These are phyloP conservation scores for Penicillium longicatenatum DNA, from an alignment of 495 filamentous ascomycete genomes.

Conservation along the genomic window DNA sequence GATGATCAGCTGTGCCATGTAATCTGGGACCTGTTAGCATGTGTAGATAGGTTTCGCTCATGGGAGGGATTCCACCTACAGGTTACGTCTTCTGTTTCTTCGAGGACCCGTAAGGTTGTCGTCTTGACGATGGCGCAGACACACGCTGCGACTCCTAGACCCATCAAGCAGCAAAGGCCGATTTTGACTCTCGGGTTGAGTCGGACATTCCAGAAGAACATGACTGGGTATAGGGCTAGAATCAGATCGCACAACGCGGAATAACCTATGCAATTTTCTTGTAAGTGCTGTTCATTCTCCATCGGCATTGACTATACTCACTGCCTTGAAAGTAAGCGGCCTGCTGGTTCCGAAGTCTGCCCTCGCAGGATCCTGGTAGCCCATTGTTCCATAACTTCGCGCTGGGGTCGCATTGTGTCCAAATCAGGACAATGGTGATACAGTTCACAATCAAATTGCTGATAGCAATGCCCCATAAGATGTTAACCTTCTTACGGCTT, in stretches of 20 bases:
- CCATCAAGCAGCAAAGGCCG: constrained; percentile 40
- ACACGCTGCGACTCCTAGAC: constrained; percentile 34
- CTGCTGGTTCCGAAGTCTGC: constrained; percentile 11
- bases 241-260: constrained; percentile 19
- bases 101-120: constrained; percentile 8
- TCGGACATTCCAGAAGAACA: constrained; percentile 43
- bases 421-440: constrained; percentile 17
- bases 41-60: neutral
- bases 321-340: constrained; percentile 21
- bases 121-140: constrained; percentile 19
- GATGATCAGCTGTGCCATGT: constrained; percentile 12
- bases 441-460: constrained; percentile 15
- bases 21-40: constrained; percentile 9
- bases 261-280: constrained; percentile 4
- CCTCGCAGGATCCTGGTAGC: constrained; percentile 12
- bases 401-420: constrained; percentile 13
- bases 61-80: constrained; percentile 5
- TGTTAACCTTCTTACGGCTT: constrained; percentile 9
- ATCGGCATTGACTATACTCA: neutral
- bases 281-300: neutral
- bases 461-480: constrained; percentile 12
- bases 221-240: constrained; percentile 38
- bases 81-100: constrained; percentile 11
- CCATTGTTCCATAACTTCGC: constrained; percentile 12
- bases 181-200: constrained; percentile 42